Evolutionary conservation across 148 eudicot genomes (phyloP), one percentile per base, ranked within the genome.

Genomic region (Rhododendron ferrugineum): DNA sequence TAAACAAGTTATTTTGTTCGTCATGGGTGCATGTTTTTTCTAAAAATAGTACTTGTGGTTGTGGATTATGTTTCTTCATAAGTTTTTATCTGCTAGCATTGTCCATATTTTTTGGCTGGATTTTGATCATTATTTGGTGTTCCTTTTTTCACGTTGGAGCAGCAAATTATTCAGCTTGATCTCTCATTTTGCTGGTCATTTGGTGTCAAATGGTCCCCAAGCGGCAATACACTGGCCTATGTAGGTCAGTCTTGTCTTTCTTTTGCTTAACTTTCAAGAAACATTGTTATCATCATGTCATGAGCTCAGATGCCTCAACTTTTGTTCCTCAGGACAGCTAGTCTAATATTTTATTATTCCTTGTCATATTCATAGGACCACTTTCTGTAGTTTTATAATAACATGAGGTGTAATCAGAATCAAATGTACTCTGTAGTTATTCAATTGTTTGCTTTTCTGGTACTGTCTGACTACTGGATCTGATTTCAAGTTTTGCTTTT

Each of bases 91-190:
- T 36, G 11, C 75, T 49, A 72, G 32, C 30, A 30, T 58, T 30
- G 32, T 54, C 58, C 4, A 58, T 76, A 13, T 82, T 34, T 34
- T 86, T 82, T 76, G 50, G 78, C 84, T 44, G 52, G 74, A 87
- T 72, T 20, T 50, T 58, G 2, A 42, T 60, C n/a, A 78, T 82
- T 79, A 56, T 50, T 85, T 49, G 47, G 56, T 72, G 40, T 82
- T 81, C 34, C 20, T 54, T 82, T 26, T 80, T 68, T 58, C 49
- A 23, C 85, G 46, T 79, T 64, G 20, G 83, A 79, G 83, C 99
- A 96, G 99, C 98, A 94, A 96, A 94, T 96, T 77, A 83, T 96
- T 90, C 99, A 96, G 92, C 98, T 96, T 87, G 99, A 96, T 94
- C 97, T 96, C 86, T 96, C 98, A 78, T 88, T 91, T 88, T 92